A percentile compares a stretch with the other conserved stretches of the same genome.
These are phyloP conservation scores for Omphalotus guepiniiformis DNA, from an alignment of 768 basidiomycete species.

Conservation along the genomic window DNA sequence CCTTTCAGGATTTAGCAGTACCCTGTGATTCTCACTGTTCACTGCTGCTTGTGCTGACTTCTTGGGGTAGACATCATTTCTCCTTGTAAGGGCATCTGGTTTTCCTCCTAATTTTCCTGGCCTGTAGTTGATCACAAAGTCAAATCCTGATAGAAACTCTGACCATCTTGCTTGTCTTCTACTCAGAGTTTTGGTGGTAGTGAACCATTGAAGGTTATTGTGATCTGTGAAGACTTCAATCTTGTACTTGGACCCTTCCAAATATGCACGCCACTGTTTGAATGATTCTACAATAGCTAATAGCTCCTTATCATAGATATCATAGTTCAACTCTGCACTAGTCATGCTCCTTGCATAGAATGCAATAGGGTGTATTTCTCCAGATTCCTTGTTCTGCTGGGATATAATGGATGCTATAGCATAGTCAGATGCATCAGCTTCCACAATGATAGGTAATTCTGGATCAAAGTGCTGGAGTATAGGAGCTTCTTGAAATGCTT, in stretches of 20 bases:
- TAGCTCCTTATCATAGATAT: constrained; percentile 31
- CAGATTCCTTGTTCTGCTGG: constrained; percentile 1
- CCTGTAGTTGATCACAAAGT: no score
- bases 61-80: no score
- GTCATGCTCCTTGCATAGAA: constrained; percentile 16
- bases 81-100: no score
- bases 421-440: constrained; percentile 16
- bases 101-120: no score
- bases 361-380: constrained; percentile 20
- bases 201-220: neutral
- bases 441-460: constrained; percentile 2
- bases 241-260: neutral
- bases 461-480: constrained; percentile 12
- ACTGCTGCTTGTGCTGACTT: no score
- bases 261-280: neutral
- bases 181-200: constrained; percentile 1
- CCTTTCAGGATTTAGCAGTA: no score
- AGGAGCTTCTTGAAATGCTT: constrained; percentile 12
- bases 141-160: no score
- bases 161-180: constrained; percentile 11
- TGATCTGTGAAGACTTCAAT: neutral
- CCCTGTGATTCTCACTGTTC: no score
- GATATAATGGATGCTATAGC: constrained; percentile 11
- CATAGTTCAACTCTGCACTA: constrained; percentile 26
- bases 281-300: constrained; percentile 9